Percentiles rank a stretch among this genome's conserved stretches.
Evolutionary conservation across 2,329 filamentous ascomycete species (phyloP).

Genomic region (Scedosporium minutisporum): DNA sequence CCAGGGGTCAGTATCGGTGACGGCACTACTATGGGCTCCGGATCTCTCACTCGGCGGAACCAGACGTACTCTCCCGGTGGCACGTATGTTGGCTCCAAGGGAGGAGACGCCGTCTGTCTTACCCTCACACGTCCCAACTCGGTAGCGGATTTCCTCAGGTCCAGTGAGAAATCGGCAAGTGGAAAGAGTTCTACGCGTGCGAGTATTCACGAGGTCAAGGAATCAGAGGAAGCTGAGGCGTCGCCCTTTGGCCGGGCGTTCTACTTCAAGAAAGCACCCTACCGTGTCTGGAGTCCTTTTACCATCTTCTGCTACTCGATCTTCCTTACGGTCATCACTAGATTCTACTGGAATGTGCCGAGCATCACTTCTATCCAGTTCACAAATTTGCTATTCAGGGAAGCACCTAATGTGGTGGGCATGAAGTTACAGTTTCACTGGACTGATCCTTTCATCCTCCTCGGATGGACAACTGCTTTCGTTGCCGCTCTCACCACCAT

Average conservation of each 20-base stretch:
- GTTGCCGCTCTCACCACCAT: constrained; percentile 32
- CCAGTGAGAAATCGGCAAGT: neutral
- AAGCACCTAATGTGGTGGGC: constrained; percentile 11
- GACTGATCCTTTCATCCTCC: constrained; percentile 27
- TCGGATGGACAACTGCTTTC: constrained; percentile 26
- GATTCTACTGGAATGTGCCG: constrained; percentile 41
- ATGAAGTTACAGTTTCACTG: constrained; percentile 9
- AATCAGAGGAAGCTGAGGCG: constrained; percentile 8
- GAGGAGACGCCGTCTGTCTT: constrained; percentile 37
- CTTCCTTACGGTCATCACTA: constrained; percentile 32
- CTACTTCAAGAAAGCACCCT: constrained; percentile 39
- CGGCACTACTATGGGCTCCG: constrained; percentile 41
- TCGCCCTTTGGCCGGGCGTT: constrained; percentile 47
- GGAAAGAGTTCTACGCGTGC: neutral
- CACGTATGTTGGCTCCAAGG: constrained; percentile 43
- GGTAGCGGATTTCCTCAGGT: neutral
- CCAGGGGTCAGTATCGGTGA: constrained; percentile 41
- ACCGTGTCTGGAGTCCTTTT: constrained; percentile 36
- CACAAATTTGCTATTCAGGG: constrained; percentile 23
- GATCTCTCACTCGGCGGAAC: constrained; percentile 37
- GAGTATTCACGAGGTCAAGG: neutral
- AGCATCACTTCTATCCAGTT: constrained; percentile 38
- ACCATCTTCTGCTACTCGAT: constrained; percentile 41
- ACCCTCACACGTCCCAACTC: constrained; percentile 10
- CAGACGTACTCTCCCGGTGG: constrained; percentile 32